Evolutionary conservation across 805 yeast genomes (phyloP).

Genomic region (Yamadazyma sp.): DNA sequence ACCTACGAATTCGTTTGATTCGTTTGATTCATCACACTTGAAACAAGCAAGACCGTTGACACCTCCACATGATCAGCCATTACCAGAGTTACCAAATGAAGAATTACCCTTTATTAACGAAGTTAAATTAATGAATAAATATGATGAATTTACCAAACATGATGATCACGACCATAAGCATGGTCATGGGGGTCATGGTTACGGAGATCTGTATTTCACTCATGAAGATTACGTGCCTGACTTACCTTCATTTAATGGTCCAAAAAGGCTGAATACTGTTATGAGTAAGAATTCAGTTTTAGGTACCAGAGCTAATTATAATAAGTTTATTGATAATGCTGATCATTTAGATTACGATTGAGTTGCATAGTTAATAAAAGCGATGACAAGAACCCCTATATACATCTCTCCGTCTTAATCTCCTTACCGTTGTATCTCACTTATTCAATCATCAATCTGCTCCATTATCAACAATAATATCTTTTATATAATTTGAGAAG

Average conservation of each 20-base stretch:
- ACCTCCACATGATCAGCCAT: constrained; percentile 9
- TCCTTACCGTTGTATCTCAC: too few species aligned
- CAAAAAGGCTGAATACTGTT: constrained; percentile 27
- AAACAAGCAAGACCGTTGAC: constrained; percentile 5
- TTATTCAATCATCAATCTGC: too few species aligned
- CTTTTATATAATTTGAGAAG: too few species aligned
- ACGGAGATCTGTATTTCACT: neutral
- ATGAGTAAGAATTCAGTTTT: constrained; percentile 34
- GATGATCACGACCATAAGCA: neutral
- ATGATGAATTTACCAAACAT: constrained; percentile 5
- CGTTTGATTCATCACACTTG: constrained; percentile 12
- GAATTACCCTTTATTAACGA: constrained; percentile 39
- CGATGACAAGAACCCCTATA: too few species aligned
- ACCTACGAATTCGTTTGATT: constrained; percentile 9
- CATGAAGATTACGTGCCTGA: constrained; percentile 3
- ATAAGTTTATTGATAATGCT: constrained; percentile 34
- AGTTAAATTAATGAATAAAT: constrained; percentile 22
- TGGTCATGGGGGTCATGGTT: too few species aligned
- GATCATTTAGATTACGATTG: constrained; percentile 3
- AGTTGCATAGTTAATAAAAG: too few species aligned
- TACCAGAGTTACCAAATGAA: constrained; percentile 16
- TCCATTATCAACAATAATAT: too few species aligned
- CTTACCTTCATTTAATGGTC: constrained; percentile 2
- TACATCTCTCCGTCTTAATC: too few species aligned
- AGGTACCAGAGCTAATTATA: constrained; percentile 39